Evolutionary conservation across 352 stramenopile species (phyloP), one percentile per base, ranked within the genome.

Genomic region (Phytopythium chamaehyphon): DNA sequence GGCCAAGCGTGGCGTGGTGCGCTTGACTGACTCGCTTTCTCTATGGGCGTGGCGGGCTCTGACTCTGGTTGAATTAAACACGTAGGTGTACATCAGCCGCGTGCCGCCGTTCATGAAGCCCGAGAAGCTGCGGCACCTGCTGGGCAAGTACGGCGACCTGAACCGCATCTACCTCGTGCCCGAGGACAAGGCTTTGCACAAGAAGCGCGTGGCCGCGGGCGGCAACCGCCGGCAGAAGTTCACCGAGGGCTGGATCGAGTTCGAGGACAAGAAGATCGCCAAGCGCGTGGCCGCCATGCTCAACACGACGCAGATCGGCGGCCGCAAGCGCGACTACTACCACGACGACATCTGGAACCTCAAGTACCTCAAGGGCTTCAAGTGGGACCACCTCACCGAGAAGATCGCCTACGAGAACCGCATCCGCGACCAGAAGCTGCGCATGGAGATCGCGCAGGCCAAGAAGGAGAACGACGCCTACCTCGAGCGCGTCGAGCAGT

Each of bases 281-380:
- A 98, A 98, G 56, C 68, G 69, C 39, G 85, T 98, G 45, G 96
- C 92, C 16, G 80, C 85, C 54, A 83, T 87, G 61, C 80, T 99
- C 51, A 99, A 99, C 75, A 97, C 88, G 64, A 78, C 74, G 44
- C 73, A 81, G 56, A 95, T 97, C 28, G 93, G 92, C 49, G 90
- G 92, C 48, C 98, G 98, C 56, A 97, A 98, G 59, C 86, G 86
- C 57, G 81, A 93, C 47, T 97, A 98, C 67, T 98, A 98, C 86
- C 95, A 98, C 67, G 95, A 98, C 63, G 88, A 99, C 66, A 89
- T 99, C 26, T 99, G 97, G 97, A 98, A 98, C 68, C 71, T 99
- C 55, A 99, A 99, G 75, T 99, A 99, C 78, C 76, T 99, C 57
- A 90, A 88, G 37, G 94, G 95, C 19, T 99, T 99, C 70, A 98